A percentile compares a stretch with the other conserved stretches of the same genome.
These are phyloP conservation scores for Sarocladium brachiariae DNA, from an alignment of 2,329 filamentous ascomycete species.

Conservation along the genomic window DNA sequence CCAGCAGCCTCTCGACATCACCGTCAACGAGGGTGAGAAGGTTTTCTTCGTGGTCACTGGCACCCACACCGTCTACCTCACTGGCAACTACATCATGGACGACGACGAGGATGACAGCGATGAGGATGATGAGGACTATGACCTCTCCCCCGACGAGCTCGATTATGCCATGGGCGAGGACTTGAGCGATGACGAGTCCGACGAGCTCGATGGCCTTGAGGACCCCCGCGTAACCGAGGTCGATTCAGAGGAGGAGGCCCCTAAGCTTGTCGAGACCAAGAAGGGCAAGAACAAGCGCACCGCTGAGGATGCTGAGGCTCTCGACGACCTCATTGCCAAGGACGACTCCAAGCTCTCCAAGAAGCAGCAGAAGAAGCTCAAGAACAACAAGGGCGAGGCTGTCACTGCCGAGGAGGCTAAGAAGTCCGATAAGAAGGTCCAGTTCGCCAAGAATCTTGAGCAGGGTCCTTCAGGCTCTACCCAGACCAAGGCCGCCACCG, in stretches of 20 bases:
- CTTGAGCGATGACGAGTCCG: conserved; percentile 65
- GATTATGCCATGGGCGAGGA: conserved; percentile 66
- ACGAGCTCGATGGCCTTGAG: conserved; percentile 70
- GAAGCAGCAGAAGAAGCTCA: conserved; percentile 96
- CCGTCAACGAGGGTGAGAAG: conserved; percentile 78
- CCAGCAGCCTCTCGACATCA: conserved; percentile 93
- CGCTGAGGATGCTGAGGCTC: conserved; percentile 64
- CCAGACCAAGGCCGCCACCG: conserved; percentile 43
- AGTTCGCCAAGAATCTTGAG: conserved; percentile 98
- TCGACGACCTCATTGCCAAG: conserved; percentile 83
- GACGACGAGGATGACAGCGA: conserved; percentile 57
- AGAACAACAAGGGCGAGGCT: conserved; percentile 96
- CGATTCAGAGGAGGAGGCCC: conserved; percentile 67
- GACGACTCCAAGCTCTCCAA: conserved; percentile 81
- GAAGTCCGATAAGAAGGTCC: conserved; percentile 86
- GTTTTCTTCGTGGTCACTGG: conserved; percentile 90
- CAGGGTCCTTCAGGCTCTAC: conserved; percentile 80
- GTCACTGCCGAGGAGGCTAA: conserved; percentile 53
- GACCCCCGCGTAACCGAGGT: conserved; percentile 81
- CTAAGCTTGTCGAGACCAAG: conserved; percentile 51
- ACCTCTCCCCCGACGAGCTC: conserved; percentile 74
- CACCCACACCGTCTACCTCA: conserved; percentile 85
- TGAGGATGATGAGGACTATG: conserved; percentile 68
- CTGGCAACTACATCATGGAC: conserved; percentile 89
- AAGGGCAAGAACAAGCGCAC: conserved; percentile 92